Base-by-base conservation (phyloP, 2,329 filamentous ascomycete genomes). In the Aureobasidium sp. region DNA sequence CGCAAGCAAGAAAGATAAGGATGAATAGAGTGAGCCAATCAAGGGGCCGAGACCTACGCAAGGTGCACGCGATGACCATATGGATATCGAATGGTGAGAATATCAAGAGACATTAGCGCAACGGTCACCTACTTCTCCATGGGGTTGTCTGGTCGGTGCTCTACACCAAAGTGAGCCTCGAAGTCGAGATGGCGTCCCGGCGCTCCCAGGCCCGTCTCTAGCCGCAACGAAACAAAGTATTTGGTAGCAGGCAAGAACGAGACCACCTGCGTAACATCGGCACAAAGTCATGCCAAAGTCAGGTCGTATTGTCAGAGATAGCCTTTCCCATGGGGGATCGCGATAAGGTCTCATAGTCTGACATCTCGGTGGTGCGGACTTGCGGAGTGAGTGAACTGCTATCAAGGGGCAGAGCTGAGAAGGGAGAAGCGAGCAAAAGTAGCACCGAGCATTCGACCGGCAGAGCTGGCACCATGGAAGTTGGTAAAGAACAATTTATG, bases 271-370 rank as follows among this genome's bases (percentile, higher is more conserved):
- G 17, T 47, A 48, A 39, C 42, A 29, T 58, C 54, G 42, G 54
- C 54, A 58, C 31, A 58, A 29, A 22, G 54, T 11, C 15, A 29
- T 37, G 12, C 7, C 40, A 39, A 29, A 58, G 54, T 58, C 40
- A 58, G 5, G 15, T 12, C 31, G 8, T 58, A n/a, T 19, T 58
- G 54, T 58, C 40, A 58, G 31, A 48, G 22, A 47, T 48, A 29
- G n/a, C 42, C 54, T 47, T 24, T 48, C 40, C 54, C 54, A 58
- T 58, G 54, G 54, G 42, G 54, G 17, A 58, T 45, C 54, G 42
- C 42, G 54, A 58, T 58, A 47, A 19, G 24, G 40, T 57, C 53
- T 57, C 37, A 24, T 57, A 57, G 53, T 29, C 35, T 42, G 50
- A 14, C 37, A 31, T 54, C 37, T n/a, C 39, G 22, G 50, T 45